Base-by-base conservation (phyloP, 441 rosid genomes). In the Flueggea neowawraea region DNA sequence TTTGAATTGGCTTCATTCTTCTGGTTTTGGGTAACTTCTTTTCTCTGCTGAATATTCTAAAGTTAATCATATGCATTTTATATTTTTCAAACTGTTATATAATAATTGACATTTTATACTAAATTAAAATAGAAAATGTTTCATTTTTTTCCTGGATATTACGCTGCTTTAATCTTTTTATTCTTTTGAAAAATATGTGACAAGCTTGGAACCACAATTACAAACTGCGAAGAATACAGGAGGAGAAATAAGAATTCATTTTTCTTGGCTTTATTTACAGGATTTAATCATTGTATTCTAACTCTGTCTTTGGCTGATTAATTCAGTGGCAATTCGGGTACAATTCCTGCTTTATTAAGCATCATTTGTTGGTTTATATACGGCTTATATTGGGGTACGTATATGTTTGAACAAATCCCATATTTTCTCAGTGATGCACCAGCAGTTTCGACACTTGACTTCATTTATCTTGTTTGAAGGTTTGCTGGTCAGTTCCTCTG, bases 401-500 rank as follows among this genome's bases (percentile, higher is more conserved):
- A 15, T 54, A 22, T 16, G 16, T 48, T 65, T 68, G 59, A 32
- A 63, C 66, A 63, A 31, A 53, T 50, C 82, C 54, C 55, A 64
- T 76, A 15, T 62, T 89, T 48, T 85, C 45, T 43, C 45, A 82
- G 10, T 71, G 84, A 56, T 81, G 68, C 15, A 57, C 78, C 52
- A 81, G 82, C 57, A 31, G 28, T 6, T 60, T 52, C 81, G 72
- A 81, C 53, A 9, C 15, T 76, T 44, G 65, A 75, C 12, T 44
- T 50, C 41, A 62, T 60, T 39, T 33, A 16, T 28, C 57, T 52
- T 15, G 75, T 62, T 67, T 79, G 66, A 61, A 94, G 98, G 78
- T 90, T 89, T 77, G 72, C 88, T 12, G 95, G 96, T 67, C 98
- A 94, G 86, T 81, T 88, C 69, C 84, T 94, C 13, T 90, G 98